Evolutionary conservation across 1,284 basidiomycete genomes (phyloP), one percentile per base, ranked within the genome.

Genomic region (Ganoderma lucidum): DNA sequence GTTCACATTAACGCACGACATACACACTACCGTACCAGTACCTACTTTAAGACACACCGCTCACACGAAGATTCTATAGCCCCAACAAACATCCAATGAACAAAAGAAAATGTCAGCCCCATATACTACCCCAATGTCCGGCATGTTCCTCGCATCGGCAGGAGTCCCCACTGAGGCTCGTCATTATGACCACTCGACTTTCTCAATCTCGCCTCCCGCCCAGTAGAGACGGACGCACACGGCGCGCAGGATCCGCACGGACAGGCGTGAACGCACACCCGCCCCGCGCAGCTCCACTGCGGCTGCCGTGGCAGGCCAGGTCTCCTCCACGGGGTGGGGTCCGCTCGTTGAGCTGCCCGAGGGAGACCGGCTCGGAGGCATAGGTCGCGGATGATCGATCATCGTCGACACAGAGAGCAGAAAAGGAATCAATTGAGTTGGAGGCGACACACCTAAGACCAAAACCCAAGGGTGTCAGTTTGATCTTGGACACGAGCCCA

Each of bases 111-210:
- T 91, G 87, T 91, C 72, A 78, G 89, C 90, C 87, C 82, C 89
- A 88, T 82, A 91, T 91, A 91, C 90, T 91, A 91, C 90, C 80
- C 88, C 84, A 81, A 69, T 75, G 80, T 81, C 88, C 87, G 81
- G 87, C 90, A 91, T 86, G 78, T 73, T 75, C 88, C 90, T 90
- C 81, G 88, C 89, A 84, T 80, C 83, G 85, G 87, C 85, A 84
- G 85, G 87, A 90, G 90, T 91, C 90, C 90, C 88, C 87, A 88
- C 85, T 88, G 86, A 85, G 84, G 89, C 88, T 76, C 82, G 82
- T 81, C 80, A 78, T 73, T 3, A 71, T 73, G 70, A 76, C 76
- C 75, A 76, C 78, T 76, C 69, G 64, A 72, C 64, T 69, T 35
- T 65, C 44, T 73, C 64, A 19, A 64, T 77, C 66, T 75, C 61